These are phyloP conservation scores for Monosporozyma yasuniensis DNA, from an alignment of 805 yeast genomes.

Conservation along the genomic window DNA sequence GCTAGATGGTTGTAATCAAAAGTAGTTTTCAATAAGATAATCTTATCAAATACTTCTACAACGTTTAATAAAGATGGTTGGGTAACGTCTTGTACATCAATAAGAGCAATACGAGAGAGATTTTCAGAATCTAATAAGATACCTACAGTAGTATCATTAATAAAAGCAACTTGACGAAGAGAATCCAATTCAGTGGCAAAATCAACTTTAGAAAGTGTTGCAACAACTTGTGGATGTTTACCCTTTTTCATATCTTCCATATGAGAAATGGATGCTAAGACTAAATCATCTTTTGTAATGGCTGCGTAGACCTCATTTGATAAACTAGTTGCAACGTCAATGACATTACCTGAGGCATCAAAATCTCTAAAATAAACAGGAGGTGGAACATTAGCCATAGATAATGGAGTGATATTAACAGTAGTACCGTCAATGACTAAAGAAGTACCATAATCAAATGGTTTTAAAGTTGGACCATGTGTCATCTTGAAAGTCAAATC, in stretches of 20 bases:
- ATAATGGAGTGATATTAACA: conserved; percentile 70
- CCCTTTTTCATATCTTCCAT: conserved; percentile 38
- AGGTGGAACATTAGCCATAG: conserved; percentile 87
- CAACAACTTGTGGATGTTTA: conserved; percentile 36
- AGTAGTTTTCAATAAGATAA: conserved; percentile 47
- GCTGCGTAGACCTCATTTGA: conserved; percentile 53
- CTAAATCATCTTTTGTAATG: conserved; percentile 39
- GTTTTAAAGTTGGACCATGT: conserved; percentile 60
- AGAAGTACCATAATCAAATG: conserved; percentile 69
- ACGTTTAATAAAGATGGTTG: conserved; percentile 36
- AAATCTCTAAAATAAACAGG: conserved; percentile 74
- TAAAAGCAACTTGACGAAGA: conserved; percentile 56
- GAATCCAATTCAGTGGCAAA: conserved; percentile 37
- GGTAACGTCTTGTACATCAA: conserved; percentile 37
- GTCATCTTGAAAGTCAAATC: conserved; percentile 57
- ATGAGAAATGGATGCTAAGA: conserved; percentile 39
- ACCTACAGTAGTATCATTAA: conserved; percentile 44
- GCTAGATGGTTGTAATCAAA: conserved; percentile 45
- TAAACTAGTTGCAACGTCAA: conserved; percentile 55
- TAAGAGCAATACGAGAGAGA: conserved; percentile 42
- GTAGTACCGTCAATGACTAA: conserved; percentile 71
- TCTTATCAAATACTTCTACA: conserved; percentile 40
- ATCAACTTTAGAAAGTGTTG: conserved; percentile 27
- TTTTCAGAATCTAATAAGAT: conserved; percentile 48
- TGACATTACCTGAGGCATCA: conserved; percentile 44